Conservation (phyloP, 1,139 yeast species). For the Sugiyamaella xylanicola region DNA sequence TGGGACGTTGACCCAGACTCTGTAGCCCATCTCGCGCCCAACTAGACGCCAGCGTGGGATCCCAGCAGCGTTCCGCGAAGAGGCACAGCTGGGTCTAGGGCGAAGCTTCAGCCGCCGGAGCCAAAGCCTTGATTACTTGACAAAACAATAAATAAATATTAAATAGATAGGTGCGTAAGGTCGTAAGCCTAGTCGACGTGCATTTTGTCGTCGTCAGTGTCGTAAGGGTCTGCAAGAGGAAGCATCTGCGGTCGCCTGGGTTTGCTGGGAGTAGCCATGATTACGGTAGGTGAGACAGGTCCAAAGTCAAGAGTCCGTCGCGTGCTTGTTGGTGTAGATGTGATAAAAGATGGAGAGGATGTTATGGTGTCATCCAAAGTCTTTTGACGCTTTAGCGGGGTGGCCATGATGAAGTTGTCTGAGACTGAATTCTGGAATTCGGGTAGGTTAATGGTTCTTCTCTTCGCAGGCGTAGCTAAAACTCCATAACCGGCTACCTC, state of each 20-base stretch:
- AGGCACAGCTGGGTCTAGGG: too few species aligned
- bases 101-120: slow-evolving; percentile 2
- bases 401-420: slow-evolving; percentile 10
- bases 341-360: slow-evolving; percentile 15
- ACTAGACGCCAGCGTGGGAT: too few species aligned
- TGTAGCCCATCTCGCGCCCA: neutral
- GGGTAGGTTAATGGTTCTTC: slow-evolving; percentile 19
- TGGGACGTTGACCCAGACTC: neutral
- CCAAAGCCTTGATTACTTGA: too few species aligned
- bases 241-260: neutral
- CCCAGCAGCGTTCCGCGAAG: too few species aligned
- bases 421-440: slow-evolving; percentile 5
- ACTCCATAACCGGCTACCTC: slow-evolving; percentile 21
- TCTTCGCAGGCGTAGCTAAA: slow-evolving; percentile 23
- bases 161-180: too few species aligned
- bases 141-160: neutral
- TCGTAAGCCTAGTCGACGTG: slow-evolving; percentile 4
- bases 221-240: slow-evolving; percentile 2
- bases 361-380: slow-evolving; percentile 1
- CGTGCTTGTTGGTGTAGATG: slow-evolving; percentile 13
- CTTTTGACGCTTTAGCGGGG: slow-evolving; percentile 17
- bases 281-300: slow-evolving; percentile 11
- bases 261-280: slow-evolving; percentile 15
- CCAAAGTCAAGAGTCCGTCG: slow-evolving; percentile 11
- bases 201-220: slow-evolving; percentile 19